Evolutionary conservation across 73 alveolate species (phyloP), one percentile per base, ranked within the genome.

Genomic region (Blepharisma japonicum): DNA sequence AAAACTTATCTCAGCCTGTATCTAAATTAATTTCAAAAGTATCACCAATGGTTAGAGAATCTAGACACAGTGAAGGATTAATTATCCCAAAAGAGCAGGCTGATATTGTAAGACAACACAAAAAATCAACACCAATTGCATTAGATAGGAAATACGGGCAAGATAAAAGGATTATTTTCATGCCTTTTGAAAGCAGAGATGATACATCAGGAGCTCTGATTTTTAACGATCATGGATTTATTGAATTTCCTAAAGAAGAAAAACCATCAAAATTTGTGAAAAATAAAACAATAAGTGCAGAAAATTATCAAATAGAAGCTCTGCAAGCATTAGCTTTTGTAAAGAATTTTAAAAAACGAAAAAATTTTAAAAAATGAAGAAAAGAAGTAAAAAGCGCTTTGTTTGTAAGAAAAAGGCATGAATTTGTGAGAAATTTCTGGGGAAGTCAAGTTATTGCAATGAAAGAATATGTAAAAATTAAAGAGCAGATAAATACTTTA

Each of bases 201-300:
- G 74, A 61, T 48, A n/a, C 74, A 0, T n/a, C 74, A 9, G 74
- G 74, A 61, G 23, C 50, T 9, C 6, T 25, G 5, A 8, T 61
- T n/a, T 61, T 61, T 61, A 61, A n/a, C 14, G 23, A 61, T 14
- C 74, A 61, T 61, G 74, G 74, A 48, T 61, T 61, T 61, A 14
- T 61, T 61, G 74, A 61, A 25, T 14, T 61, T 25, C 74, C 74
- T 61, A 61, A 61, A 61, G 74, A 61, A 61, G 23, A 61, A 61
- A 61, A 61, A 8, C 74, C 74, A 18, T 14, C 74, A 25, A 61
- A 61, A 61, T 61, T 61, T 4, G 47, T 61, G 47, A 14, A n/a
- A 25, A 61, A 61, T 14, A 61, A 39, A 39, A 39, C 14, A 25
- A 14, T 61, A 14, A 61, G 14, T 61, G 23, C 23, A 39, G 74